Base-by-base conservation (phyloP, 257 asterid species). In the Petunia axillaris region DNA sequence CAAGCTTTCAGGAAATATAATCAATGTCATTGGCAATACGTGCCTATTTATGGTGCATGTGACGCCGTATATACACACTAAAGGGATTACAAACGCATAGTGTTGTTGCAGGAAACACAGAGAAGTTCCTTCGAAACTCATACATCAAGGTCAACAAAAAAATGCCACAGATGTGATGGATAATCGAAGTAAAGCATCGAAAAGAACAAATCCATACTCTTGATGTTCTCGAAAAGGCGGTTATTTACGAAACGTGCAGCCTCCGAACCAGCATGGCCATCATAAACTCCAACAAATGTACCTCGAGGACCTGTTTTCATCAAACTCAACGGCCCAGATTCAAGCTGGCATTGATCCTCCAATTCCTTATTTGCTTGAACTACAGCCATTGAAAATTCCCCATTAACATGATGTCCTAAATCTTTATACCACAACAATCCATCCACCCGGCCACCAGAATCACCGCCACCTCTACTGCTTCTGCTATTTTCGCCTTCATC, bases 311-410 rank as follows among this genome's bases (percentile, higher is more conserved):
- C 60, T 55, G 60, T 55, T 10, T 55, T 16, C 6, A 3, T 16
- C 60, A 55, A 55, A 55, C 60, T 55, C 57, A 52, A 10, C 15
- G 57, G 57, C 10, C 7, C 16, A 4, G 38, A 93, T 83, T 93
- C 97, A 15, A 93, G 82, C 81, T 91, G 97, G 84, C 97, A 80
- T 4, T 90, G 88, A 90, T 93, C 98, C 82, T 93, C 98, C 81
- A 91, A 60, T 36, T 83, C 75, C 71, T 41, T 84, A 68, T 93
- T 93, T 15, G 98, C 98, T 82, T 93, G 98, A 79, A 93, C 79
- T 4, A 91, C 91, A 0, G 98, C 97, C 92, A 93, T 88, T 2
- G 98, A 93, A 84, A 90, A 93, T 63, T 91, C 93, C n/a, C 98
- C 98, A 67, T 89, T 54, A 13, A 87, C 85, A 82, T 93, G 98